Evolutionary conservation across 2,329 filamentous ascomycete genomes (phyloP).

Genomic region (Fusarium sp.): DNA sequence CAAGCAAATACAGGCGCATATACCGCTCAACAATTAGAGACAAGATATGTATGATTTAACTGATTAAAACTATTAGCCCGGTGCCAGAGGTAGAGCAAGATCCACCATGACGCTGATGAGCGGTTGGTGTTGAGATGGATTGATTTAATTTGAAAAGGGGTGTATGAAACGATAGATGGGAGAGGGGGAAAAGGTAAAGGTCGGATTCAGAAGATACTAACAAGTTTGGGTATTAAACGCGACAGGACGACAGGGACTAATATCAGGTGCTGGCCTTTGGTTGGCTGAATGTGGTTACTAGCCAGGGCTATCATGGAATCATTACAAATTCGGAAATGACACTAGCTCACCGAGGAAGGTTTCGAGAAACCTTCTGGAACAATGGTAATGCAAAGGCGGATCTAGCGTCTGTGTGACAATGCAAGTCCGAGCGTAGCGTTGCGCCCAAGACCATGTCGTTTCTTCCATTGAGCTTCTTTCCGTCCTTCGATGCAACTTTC

Average conservation of each 20-base stretch:
- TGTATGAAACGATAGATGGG: background rate
- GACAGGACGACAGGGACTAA: constrained; percentile 7
- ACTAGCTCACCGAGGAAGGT: constrained; percentile 50
- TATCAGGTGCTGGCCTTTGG: constrained; percentile 33
- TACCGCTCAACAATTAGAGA: constrained; percentile 29
- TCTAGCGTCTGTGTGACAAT: constrained; percentile 35
- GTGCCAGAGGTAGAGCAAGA: constrained; percentile 4
- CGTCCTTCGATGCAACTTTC: constrained; percentile 27
- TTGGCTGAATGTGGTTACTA: constrained; percentile 46
- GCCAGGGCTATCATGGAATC: constrained; percentile 36
- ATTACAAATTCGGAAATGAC: constrained; percentile 45
- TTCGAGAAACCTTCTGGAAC: constrained; percentile 54
- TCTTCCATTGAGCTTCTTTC: constrained; percentile 41
- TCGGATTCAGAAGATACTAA: constrained; percentile 24
- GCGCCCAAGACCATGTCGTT: constrained; percentile 27
- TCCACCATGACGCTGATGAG: constrained; percentile 38
- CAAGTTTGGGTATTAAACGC: constrained; percentile 24
- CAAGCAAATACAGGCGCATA: constrained; percentile 26
- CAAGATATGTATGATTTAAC: background rate
- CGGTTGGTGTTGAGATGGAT: background rate
- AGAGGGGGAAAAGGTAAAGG: constrained; percentile 10
- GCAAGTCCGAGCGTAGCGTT: constrained; percentile 40
- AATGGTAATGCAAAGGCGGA: constrained; percentile 35
- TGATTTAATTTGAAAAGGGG: constrained; percentile 29
- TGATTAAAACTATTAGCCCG: background rate